A percentile compares a stretch with the other conserved stretches of the same genome.
These are phyloP conservation scores for Kazachstania kunashirensis DNA, from an alignment of 805 yeast genomes.

Conservation along the genomic window DNA sequence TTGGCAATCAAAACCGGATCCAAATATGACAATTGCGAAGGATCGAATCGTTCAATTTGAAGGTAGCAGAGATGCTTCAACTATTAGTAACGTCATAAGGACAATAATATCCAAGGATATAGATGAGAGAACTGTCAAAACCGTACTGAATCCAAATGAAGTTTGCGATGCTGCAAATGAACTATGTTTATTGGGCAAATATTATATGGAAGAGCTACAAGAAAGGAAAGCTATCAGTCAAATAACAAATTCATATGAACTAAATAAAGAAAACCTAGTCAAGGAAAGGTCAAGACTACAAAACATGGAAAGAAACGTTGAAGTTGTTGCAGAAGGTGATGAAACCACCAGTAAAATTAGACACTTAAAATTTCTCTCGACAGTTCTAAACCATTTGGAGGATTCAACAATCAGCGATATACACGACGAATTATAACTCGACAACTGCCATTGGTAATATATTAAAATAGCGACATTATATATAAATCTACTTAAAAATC, in stretches of 20 bases:
- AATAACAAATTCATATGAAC: background rate
- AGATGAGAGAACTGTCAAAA: constrained; percentile 6
- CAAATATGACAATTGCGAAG: constrained; percentile 17
- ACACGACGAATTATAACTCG: background rate
- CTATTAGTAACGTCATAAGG: constrained; percentile 43
- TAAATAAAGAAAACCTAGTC: constrained; percentile 33
- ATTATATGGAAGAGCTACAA: constrained; percentile 5
- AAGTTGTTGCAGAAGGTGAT: constrained; percentile 22
- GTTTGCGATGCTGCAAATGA: constrained; percentile 7
- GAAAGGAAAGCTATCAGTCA: constrained; percentile 8
- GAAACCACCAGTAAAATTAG: background rate
- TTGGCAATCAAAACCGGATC: constrained; percentile 4
- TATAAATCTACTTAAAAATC: too few relatives aligned
- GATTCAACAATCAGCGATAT: background rate
- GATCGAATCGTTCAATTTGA: constrained; percentile 44
- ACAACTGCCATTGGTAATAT: too few relatives aligned
- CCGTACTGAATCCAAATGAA: constrained; percentile 30
- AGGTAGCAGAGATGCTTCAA: constrained; percentile 41
- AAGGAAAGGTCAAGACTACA: constrained; percentile 26
- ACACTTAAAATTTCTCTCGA: constrained; percentile 19
- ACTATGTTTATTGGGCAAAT: constrained; percentile 13
- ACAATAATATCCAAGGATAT: constrained; percentile 16
- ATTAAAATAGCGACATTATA: too few relatives aligned
- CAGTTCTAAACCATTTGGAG: constrained; percentile 6
- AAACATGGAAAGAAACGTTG: constrained; percentile 15